phyloP scores from a whole-genome alignment of 176 grass and related monocot species.

The Secale cereale region DNA sequence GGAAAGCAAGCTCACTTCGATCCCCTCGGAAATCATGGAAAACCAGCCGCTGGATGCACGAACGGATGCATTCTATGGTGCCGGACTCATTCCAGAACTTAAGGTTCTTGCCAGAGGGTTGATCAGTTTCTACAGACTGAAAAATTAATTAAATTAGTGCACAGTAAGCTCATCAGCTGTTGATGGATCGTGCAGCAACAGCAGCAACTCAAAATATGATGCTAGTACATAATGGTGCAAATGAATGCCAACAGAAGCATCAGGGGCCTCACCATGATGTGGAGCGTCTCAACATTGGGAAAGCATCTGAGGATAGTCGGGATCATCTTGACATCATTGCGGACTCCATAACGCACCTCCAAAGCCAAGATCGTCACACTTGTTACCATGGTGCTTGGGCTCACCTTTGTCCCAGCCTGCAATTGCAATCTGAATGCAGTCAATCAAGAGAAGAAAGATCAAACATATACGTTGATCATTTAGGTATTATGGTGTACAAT shows the following conservation, averaged over 20 bases:
- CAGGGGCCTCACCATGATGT: neutral
- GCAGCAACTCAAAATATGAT: neutral
- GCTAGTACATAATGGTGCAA: neutral
- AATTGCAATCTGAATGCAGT: neutral
- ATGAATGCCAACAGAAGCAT: neutral
- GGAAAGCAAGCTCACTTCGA: neutral
- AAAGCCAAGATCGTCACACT: neutral
- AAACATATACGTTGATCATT: neutral
- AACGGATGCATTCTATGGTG: neutral
- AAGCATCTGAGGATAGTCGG: neutral
- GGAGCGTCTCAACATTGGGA: neutral
- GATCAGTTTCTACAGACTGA: neutral
- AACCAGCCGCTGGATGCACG: neutral
- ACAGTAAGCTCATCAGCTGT: neutral
- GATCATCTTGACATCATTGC: neutral
- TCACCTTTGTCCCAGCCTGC: neutral
- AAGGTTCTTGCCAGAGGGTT: neutral
- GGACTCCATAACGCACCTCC: neutral
- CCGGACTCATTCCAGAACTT: neutral
- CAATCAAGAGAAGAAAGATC: neutral
- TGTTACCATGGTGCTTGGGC: neutral
- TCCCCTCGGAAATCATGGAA: neutral
- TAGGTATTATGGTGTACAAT: neutral
- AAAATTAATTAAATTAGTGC: neutral
- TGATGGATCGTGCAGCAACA: neutral